Evolutionary conservation across 495 filamentous ascomycete species (phyloP).

Genomic region (Aspergillus wentii): DNA sequence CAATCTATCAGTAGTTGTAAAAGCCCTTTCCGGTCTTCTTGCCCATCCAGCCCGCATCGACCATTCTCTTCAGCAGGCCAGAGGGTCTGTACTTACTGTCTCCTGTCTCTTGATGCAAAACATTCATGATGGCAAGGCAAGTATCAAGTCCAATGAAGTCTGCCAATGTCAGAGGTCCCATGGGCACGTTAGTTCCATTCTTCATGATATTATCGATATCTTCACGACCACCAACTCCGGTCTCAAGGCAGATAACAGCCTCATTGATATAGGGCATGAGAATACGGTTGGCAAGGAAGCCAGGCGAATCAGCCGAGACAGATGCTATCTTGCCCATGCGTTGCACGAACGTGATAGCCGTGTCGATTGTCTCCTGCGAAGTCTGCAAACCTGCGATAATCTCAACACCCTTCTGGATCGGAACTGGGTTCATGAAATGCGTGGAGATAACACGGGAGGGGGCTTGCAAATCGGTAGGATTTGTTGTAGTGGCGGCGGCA

Average conservation of each 20-base stretch:
- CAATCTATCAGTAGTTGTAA: slow-evolving; percentile 66
- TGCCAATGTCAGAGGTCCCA: slow-evolving; percentile 90
- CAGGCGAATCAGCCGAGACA: slow-evolving; percentile 80
- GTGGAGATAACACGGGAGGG: slow-evolving; percentile 89
- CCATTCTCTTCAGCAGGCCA: slow-evolving; percentile 86
- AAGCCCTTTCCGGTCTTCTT: slow-evolving; percentile 98
- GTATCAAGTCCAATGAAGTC: slow-evolving; percentile 99
- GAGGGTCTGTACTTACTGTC: slow-evolving; percentile 93
- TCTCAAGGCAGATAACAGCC: slow-evolving; percentile 94
- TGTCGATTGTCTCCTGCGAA: slow-evolving; percentile 70
- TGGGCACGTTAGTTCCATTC: slow-evolving; percentile 96
- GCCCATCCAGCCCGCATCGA: slow-evolving; percentile 95
- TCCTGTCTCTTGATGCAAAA: slow-evolving; percentile 84
- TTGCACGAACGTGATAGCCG: slow-evolving; percentile 81
- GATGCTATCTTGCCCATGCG: slow-evolving; percentile 92
- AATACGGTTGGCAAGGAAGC: slow-evolving; percentile 94
- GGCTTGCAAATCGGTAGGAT: slow-evolving; percentile 73
- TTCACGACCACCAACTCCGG: slow-evolving; percentile 78
- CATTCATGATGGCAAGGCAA: slow-evolving; percentile 95
- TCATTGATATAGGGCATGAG: slow-evolving; percentile 99
- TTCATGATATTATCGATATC: slow-evolving; percentile 98
- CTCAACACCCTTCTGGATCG: slow-evolving; percentile 94
- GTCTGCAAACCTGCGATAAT: slow-evolving; percentile 95
- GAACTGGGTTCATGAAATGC: slow-evolving; percentile 99
- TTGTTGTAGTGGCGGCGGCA: slow-evolving; percentile 71